Percentiles rank a stretch among this genome's conserved stretches.
Conservation (phyloP, 768 basidiomycete species). For the Kondoa malvinella region DNA sequence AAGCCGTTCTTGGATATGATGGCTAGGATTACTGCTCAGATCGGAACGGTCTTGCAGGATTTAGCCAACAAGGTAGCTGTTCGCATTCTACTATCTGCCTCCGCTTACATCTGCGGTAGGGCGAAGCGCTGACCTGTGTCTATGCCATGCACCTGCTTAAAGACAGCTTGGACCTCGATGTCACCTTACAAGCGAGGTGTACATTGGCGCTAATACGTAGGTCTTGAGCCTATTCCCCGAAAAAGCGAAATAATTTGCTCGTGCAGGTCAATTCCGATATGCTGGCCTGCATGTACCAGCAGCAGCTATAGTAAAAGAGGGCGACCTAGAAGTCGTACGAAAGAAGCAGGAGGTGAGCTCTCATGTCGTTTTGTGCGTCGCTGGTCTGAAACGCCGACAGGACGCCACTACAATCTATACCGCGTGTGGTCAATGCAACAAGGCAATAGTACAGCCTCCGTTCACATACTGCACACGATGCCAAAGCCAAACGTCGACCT, state of each 20-base stretch:
- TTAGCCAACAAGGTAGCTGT: not conserved
- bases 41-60: not conserved
- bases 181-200: not conserved
- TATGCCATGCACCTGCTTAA: not conserved
- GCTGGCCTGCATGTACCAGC: not conserved
- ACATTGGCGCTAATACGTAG: not conserved
- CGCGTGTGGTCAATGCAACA: not conserved
- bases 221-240: not conserved
- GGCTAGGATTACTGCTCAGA: not conserved
- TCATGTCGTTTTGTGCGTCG: not conserved
- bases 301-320: not conserved
- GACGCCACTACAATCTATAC: not conserved
- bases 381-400: not conserved
- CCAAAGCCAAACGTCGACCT: not conserved
- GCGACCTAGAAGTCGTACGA: not conserved
- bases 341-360: not conserved
- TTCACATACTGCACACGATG: constrained; percentile 1
- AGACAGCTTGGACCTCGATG: not conserved
- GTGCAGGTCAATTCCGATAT: not conserved
- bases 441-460: not conserved
- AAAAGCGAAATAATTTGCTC: not conserved
- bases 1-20: not conserved
- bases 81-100: not conserved
- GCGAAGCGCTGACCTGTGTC: not conserved
- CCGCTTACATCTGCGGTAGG: not conserved